phyloP scores from a whole-genome alignment of 2,329 filamentous ascomycete species.

The Aspergillus sclerotialis region DNA sequence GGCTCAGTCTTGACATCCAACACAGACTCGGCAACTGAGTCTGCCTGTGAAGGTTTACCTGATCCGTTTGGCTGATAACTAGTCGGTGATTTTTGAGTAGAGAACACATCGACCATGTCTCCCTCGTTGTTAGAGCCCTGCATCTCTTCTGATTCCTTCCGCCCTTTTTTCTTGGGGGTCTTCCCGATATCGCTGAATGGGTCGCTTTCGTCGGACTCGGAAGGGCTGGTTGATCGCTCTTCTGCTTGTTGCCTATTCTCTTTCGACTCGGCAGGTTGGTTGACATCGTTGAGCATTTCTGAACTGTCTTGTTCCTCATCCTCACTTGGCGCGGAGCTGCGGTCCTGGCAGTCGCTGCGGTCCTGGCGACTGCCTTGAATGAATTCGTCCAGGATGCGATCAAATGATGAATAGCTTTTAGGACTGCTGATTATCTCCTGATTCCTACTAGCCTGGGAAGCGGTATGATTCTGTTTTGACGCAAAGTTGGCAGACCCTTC shows the following conservation, averaged over 20 bases:
- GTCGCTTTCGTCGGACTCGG: neutral
- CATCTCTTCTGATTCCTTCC: too few relatives aligned
- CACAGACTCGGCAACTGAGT: neutral
- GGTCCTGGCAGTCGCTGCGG: too few relatives aligned
- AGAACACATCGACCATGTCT: neutral
- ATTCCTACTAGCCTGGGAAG: too few relatives aligned
- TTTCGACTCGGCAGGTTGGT: neutral
- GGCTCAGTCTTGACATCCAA: too few relatives aligned
- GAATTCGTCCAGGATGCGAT: neutral
- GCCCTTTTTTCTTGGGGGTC: too few relatives aligned
- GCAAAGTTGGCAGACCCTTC: too few relatives aligned
- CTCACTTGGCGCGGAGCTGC: too few relatives aligned
- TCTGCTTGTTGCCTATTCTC: too few relatives aligned
- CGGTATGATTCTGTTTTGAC: neutral
- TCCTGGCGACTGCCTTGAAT: neutral
- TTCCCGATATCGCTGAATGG: neutral
- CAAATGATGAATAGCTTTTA: neutral
- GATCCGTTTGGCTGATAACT: neutral
- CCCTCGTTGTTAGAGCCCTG: too few relatives aligned
- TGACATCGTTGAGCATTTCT: too few relatives aligned
- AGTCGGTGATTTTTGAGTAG: neutral
- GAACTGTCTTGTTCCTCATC: neutral
- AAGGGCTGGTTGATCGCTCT: too few relatives aligned
- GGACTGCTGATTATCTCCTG: constrained; percentile 1
- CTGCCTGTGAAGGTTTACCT: neutral